A percentile compares a stretch with the other conserved stretches of the same genome.
Evolutionary conservation across 371 early-diverging fungal genomes (phyloP).

Genomic region (Mortierella sp.): DNA sequence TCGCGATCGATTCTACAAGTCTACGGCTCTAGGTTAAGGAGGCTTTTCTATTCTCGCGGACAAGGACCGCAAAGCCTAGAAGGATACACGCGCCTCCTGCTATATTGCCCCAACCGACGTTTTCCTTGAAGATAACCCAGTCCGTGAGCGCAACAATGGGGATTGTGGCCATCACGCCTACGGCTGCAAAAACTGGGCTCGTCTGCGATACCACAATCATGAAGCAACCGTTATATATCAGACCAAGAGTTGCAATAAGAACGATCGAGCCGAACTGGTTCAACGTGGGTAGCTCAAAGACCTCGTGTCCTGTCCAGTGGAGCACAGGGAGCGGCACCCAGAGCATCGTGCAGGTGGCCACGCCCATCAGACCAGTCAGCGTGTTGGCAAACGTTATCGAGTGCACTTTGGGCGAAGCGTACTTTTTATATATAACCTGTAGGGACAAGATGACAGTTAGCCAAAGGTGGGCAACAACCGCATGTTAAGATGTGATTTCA

Average conservation of each 20-base stretch:
- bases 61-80: constrained; percentile 51
- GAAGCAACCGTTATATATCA: constrained; percentile 81
- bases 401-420: constrained; percentile 67
- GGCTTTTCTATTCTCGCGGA: constrained; percentile 42
- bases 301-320: constrained; percentile 70
- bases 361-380: constrained; percentile 74
- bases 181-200: constrained; percentile 84
- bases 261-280: constrained; percentile 65
- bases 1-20: no score
- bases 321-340: constrained; percentile 85
- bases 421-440: constrained; percentile 85
- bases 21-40: not conserved
- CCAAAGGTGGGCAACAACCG: not conserved
- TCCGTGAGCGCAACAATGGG: constrained; percentile 76
- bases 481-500: not conserved
- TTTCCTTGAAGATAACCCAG: constrained; percentile 36
- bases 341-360: constrained; percentile 65
- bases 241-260: constrained; percentile 75
- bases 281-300: constrained; percentile 71
- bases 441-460: constrained; percentile 30
- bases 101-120: constrained; percentile 44
- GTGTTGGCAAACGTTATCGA: constrained; percentile 70
- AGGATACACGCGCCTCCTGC: constrained; percentile 55
- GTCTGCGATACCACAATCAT: constrained; percentile 84
- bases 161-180: constrained; percentile 86